These are phyloP conservation scores for Juncus effusus DNA, from an alignment of 176 grass and related monocot genomes.

Conservation along the genomic window DNA sequence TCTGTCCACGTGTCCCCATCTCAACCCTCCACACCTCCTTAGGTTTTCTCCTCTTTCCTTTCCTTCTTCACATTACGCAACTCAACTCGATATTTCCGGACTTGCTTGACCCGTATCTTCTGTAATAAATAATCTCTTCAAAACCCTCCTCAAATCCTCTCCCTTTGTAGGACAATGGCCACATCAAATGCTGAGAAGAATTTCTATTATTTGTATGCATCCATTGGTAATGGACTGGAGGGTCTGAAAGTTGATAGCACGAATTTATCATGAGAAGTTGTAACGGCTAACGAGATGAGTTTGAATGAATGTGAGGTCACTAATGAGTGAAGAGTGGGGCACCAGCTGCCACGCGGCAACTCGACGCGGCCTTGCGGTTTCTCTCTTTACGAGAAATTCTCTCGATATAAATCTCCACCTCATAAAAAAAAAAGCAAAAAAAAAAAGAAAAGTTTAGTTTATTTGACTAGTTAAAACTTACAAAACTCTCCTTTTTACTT, in stretches of 20 bases:
- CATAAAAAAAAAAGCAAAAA: background rate
- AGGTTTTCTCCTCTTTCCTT: background rate
- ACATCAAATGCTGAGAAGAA: background rate
- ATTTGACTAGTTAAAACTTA: no score
- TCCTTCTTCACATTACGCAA: background rate
- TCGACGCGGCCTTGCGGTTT: slow-evolving; percentile 17
- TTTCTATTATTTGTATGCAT: background rate
- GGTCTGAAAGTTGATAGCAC: background rate
- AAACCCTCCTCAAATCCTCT: slow-evolving; percentile 27
- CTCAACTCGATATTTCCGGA: slow-evolving; percentile 28
- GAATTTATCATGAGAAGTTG: slow-evolving; percentile 23
- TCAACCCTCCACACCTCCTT: background rate
- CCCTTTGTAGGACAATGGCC: background rate
- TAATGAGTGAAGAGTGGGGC: background rate
- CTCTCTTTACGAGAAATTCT: background rate
- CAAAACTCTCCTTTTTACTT: slow-evolving; percentile 7
- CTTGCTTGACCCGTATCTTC: background rate
- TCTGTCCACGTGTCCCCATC: slow-evolving; percentile 18
- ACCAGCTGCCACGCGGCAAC: slow-evolving; percentile 30
- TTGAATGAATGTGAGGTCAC: background rate
- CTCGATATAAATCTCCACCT: background rate
- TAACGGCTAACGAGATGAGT: background rate
- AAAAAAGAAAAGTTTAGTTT: no score
- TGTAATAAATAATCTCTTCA: slow-evolving; percentile 16
- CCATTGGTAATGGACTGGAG: background rate